These are phyloP conservation scores for Aureobasidium pullulans DNA, from an alignment of 2,329 filamentous ascomycete genomes.

Conservation along the genomic window DNA sequence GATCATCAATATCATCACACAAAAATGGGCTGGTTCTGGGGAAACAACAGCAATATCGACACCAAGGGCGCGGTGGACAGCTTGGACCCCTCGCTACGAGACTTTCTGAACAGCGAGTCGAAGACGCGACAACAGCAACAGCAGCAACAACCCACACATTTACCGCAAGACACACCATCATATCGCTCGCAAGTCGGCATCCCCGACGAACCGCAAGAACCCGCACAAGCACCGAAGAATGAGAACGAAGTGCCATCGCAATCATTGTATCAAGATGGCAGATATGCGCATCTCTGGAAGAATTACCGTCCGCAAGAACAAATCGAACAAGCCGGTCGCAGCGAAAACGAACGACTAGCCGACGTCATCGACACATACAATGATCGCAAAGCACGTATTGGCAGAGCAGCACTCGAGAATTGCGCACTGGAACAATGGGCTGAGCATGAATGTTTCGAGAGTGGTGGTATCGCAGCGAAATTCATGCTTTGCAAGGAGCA, in stretches of 20 bases:
- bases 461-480: slow-evolving; percentile 59
- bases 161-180: slow-evolving; percentile 8
- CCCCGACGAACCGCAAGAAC: slow-evolving; percentile 8
- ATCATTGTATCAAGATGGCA: slow-evolving; percentile 60
- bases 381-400: slow-evolving; percentile 69
- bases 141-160: not conserved
- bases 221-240: slow-evolving; percentile 19
- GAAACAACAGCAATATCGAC: slow-evolving; percentile 31
- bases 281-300: slow-evolving; percentile 86
- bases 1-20: not conserved
- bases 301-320: slow-evolving; percentile 69
- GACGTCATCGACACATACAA: slow-evolving; percentile 80
- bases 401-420: slow-evolving; percentile 81
- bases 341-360: slow-evolving; percentile 71
- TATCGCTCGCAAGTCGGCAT: slow-evolving; percentile 27
- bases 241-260: slow-evolving; percentile 36
- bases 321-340: slow-evolving; percentile 61
- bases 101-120: slow-evolving; percentile 78
- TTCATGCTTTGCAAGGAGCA: slow-evolving; percentile 76
- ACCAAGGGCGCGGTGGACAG: slow-evolving; percentile 57
- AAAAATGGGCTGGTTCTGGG: slow-evolving; percentile 59
- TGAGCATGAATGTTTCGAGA: slow-evolving; percentile 73
- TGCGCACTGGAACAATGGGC: slow-evolving; percentile 81
- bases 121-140: slow-evolving; percentile 35
- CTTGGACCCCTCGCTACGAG: slow-evolving; percentile 74